Base-by-base conservation (phyloP, 495 filamentous ascomycete species). In the Parmelia sp. region DNA sequence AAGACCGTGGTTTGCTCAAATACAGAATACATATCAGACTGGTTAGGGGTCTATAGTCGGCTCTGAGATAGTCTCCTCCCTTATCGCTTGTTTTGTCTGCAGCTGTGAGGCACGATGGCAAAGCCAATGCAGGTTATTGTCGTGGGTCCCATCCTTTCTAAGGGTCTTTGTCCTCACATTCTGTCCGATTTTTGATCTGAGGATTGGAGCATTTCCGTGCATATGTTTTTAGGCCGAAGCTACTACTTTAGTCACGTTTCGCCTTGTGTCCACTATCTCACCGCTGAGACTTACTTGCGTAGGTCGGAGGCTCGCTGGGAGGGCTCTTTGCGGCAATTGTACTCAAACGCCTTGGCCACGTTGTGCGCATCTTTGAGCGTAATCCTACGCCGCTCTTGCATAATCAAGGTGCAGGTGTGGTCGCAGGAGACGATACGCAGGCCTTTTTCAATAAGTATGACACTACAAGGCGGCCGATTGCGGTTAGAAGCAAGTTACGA, bases 351-450 rank as follows among this genome's bases (percentile, higher is more conserved):
- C 76, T 82, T 11, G 77, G 78, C 19, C 76, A 82, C 70, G 68
- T 77, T 66, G 79, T 80, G 36, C 78, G 74, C 2, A 82, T 86
- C 56, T 76, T 85, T 21, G 82, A 86, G 67, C 77, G 81, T 25
- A 80, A 77, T 49, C 71, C 76, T 0, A 71, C 69, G 1, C 70
- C 78, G 1, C 65, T 81, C 12, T 75, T 83, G 1, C 76, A 82
- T 57, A 78, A 82, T 67, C 80, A 84, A 72, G 83, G 83, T 21
- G 83, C 83, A 9, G 82, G 83, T 3, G 81, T 86, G 37, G 78
- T 81, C 0, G 77, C 77, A 12, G 77, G 79, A n/a, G 67, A 66
- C 40, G 68, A 75, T 37, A 70, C 70, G 0, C 64, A 71, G 58
- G 66, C 64, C n/a, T 77, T 73, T 70, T 74, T 79, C 60, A 58